phyloP scores from a whole-genome alignment of 2,329 filamentous ascomycete species.

The Trichoderma brevicompactum region DNA sequence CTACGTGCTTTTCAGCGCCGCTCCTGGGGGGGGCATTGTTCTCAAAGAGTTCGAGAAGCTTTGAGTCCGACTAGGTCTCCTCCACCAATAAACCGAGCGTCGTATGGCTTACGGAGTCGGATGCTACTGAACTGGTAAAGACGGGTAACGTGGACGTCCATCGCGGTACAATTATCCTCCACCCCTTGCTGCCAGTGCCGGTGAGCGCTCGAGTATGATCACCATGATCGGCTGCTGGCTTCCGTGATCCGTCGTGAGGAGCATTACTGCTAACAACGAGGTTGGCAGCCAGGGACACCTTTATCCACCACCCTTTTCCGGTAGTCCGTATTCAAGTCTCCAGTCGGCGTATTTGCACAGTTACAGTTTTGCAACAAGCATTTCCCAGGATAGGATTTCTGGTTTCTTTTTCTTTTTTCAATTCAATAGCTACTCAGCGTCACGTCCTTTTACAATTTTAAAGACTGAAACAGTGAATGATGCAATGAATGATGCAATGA shows the following conservation, averaged over 20 bases:
- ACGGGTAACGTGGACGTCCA: slow-evolving; percentile 3
- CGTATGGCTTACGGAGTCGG: slow-evolving; percentile 8
- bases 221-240: slow-evolving; percentile 30
- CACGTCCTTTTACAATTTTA: too few species aligned
- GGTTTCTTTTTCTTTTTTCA: too few species aligned
- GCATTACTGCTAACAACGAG: neutral
- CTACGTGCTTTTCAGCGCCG: neutral
- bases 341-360: too few species aligned
- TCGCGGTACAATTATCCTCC: slow-evolving; percentile 1
- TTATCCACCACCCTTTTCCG: too few species aligned
- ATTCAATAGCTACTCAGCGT: too few species aligned
- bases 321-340: too few species aligned
- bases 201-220: slow-evolving; percentile 20
- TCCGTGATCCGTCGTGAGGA: slow-evolving; percentile 28
- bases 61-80: neutral
- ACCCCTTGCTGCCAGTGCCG: slow-evolving; percentile 24
- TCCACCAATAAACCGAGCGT: slow-evolving; percentile 10
- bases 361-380: too few species aligned
- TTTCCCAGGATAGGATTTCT: too few species aligned
- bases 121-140: neutral
- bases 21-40: slow-evolving; percentile 21
- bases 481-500: neutral
- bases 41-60: slow-evolving; percentile 29
- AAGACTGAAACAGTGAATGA: neutral
- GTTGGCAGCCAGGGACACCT: too few species aligned